A percentile compares a stretch with the other conserved stretches of the same genome.
These are phyloP conservation scores for Saccharomycopsis fodiens DNA, from an alignment of 805 yeast species.

Conservation along the genomic window DNA sequence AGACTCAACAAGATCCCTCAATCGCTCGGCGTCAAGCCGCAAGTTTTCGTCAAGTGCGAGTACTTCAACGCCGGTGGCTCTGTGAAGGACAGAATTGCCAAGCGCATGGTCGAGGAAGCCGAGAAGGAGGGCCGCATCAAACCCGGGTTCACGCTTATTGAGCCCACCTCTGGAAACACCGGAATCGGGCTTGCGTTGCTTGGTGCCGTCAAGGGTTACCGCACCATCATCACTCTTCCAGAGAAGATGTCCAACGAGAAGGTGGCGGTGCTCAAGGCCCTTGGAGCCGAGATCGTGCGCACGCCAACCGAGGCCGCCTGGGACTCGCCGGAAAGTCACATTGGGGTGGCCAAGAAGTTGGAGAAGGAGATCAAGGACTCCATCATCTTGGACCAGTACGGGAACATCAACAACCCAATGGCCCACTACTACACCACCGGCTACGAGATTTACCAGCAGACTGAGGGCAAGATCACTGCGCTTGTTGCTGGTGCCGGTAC, in stretches of 20 bases:
- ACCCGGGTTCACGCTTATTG: slow-evolving; percentile 81
- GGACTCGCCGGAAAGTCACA: slow-evolving; percentile 88
- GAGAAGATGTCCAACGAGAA: slow-evolving; percentile 91
- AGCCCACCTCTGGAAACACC: slow-evolving; percentile 88
- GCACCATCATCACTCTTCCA: slow-evolving; percentile 81
- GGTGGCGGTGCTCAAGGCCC: slow-evolving; percentile 78
- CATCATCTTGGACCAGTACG: slow-evolving; percentile 77
- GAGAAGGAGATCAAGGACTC: slow-evolving; percentile 82
- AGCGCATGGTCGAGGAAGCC: slow-evolving; percentile 80
- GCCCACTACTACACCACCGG: slow-evolving; percentile 87
- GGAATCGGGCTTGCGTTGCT: slow-evolving; percentile 85
- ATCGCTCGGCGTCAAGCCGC: slow-evolving; percentile 65
- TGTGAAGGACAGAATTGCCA: slow-evolving; percentile 82
- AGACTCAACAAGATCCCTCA: slow-evolving; percentile 70
- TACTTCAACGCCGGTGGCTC: slow-evolving; percentile 87
- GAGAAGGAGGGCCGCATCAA: slow-evolving; percentile 69
- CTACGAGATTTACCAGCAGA: slow-evolving; percentile 75
- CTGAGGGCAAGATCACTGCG: slow-evolving; percentile 61
- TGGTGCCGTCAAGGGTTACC: slow-evolving; percentile 81
- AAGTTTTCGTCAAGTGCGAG: slow-evolving; percentile 67
- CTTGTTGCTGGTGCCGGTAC: slow-evolving; percentile 92
- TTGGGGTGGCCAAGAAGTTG: slow-evolving; percentile 76
- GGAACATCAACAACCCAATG: slow-evolving; percentile 68
- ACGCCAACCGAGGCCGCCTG: slow-evolving; percentile 91
- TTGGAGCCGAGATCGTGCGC: slow-evolving; percentile 86